A percentile compares a stretch with the other conserved stretches of the same genome.
phyloP scores from a whole-genome alignment of 2,329 filamentous ascomycete genomes.

The Trichoderma koningii region DNA sequence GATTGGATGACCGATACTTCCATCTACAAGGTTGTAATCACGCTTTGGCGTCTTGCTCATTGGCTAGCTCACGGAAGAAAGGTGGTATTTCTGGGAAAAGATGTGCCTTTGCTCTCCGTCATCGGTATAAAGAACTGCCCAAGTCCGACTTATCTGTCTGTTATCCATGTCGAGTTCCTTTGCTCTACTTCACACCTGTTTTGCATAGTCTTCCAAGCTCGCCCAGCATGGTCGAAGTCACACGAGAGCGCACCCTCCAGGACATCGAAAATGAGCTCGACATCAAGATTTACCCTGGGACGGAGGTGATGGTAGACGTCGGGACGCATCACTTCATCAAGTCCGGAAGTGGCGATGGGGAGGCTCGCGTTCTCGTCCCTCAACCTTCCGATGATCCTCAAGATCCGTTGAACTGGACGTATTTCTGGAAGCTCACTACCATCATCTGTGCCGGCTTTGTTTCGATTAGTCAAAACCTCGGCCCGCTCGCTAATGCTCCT shows the following conservation, averaged over 20 bases:
- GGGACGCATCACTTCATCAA: slow-evolving; percentile 19
- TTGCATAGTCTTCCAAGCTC: not conserved
- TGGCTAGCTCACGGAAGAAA: not conserved
- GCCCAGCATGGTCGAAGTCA: slow-evolving; percentile 3
- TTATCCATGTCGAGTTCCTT: not conserved
- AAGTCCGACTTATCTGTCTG: not conserved
- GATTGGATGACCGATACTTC: not conserved
- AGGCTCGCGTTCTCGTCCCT: slow-evolving; percentile 16
- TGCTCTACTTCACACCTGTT: not conserved
- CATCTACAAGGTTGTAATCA: slow-evolving; percentile 2
- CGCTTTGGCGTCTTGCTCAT: not conserved
- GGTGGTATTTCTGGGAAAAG: not conserved
- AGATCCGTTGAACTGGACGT: slow-evolving; percentile 15
- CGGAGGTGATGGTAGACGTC: slow-evolving; percentile 21
- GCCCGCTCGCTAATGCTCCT: slow-evolving; percentile 14
- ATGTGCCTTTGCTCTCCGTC: not conserved
- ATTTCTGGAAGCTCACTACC: slow-evolving; percentile 5
- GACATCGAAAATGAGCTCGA: slow-evolving; percentile 25
- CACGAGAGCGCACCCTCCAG: not conserved
- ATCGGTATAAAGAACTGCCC: not conserved
- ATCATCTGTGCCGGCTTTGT: slow-evolving; percentile 13
- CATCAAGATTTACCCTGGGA: slow-evolving; percentile 14
- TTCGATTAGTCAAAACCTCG: slow-evolving; percentile 16
- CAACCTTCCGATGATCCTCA: slow-evolving; percentile 14
- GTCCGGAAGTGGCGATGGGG: not conserved